phyloP scores from a whole-genome alignment of 2,329 filamentous ascomycete genomes.

The Fusarium begoniae region DNA sequence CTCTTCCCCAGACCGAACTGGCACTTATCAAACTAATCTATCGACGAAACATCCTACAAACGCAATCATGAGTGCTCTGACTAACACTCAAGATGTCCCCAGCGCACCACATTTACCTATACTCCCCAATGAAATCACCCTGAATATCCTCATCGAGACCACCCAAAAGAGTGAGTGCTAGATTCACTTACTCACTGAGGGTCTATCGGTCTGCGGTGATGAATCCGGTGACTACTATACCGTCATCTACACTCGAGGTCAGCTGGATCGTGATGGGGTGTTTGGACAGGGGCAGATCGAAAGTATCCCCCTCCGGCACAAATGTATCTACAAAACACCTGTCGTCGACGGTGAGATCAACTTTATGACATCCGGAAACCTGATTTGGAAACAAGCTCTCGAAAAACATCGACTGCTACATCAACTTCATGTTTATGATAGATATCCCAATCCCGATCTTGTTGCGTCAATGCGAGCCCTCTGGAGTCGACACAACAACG shows the following conservation, averaged over 20 bases:
- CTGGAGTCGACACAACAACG: neutral
- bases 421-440: conserved; percentile 13
- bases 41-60: neutral
- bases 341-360: neutral
- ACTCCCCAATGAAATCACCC: neutral
- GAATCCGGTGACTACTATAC: neutral
- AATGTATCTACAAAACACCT: conserved; percentile 4
- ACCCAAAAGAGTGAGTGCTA: neutral
- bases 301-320: neutral
- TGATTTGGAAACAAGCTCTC: conserved; percentile 1
- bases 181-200: neutral
- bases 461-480: neutral
- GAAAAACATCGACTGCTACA: neutral
- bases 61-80: neutral
- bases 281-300: conserved; percentile 3
- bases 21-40: neutral
- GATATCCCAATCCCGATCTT: neutral
- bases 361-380: neutral
- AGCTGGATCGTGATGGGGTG: neutral
- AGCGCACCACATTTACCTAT: neutral
- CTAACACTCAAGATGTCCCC: neutral
- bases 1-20: neutral
- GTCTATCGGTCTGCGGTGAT: neutral
- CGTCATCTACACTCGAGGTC: conserved; percentile 20
- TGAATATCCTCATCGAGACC: conserved; percentile 2